Percentiles rank a stretch among this genome's conserved stretches.
phyloP scores from a whole-genome alignment of 2,329 filamentous ascomycete genomes.

The Grosmannia penicillata region DNA sequence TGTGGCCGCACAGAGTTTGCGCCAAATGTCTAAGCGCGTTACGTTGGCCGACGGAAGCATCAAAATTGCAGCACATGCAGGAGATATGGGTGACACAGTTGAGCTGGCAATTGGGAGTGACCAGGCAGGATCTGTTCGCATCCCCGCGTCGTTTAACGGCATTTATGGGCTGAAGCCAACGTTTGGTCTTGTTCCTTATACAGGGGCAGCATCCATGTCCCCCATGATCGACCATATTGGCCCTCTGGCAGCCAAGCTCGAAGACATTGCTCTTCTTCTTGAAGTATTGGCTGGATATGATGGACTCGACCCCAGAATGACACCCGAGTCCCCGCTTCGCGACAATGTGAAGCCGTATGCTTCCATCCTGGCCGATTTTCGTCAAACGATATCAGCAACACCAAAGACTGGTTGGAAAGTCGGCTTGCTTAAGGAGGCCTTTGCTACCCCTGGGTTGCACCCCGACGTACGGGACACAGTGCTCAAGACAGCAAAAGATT shows the following conservation, averaged over 20 bases:
- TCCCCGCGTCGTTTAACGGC: constrained; percentile 28
- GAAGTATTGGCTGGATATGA: constrained; percentile 28
- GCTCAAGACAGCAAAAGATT: constrained; percentile 17
- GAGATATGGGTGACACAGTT: neutral
- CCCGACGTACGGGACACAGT: constrained; percentile 22
- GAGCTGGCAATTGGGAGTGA: constrained; percentile 43
- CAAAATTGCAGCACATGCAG: too few relatives aligned
- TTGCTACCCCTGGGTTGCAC: constrained; percentile 22
- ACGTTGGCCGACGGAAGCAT: too few relatives aligned
- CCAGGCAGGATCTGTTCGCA: constrained; percentile 59
- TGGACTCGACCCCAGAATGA: constrained; percentile 29
- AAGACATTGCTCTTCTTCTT: constrained; percentile 26
- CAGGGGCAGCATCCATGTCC: constrained; percentile 25
- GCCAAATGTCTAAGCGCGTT: too few relatives aligned
- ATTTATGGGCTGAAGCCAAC: constrained; percentile 32
- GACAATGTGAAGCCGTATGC: constrained; percentile 18
- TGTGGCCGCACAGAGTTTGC: constrained; percentile 12
- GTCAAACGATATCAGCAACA: constrained; percentile 6
- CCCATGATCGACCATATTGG: constrained; percentile 29
- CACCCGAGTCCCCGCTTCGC: constrained; percentile 22
- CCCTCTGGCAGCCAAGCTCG: constrained; percentile 25
- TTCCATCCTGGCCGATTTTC: constrained; percentile 12
- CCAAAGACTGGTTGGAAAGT: constrained; percentile 23
- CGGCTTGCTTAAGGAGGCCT: constrained; percentile 28
- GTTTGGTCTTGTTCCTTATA: constrained; percentile 33